Conservation (phyloP, 169 alveolate species). For the Plasmodium ovale region DNA sequence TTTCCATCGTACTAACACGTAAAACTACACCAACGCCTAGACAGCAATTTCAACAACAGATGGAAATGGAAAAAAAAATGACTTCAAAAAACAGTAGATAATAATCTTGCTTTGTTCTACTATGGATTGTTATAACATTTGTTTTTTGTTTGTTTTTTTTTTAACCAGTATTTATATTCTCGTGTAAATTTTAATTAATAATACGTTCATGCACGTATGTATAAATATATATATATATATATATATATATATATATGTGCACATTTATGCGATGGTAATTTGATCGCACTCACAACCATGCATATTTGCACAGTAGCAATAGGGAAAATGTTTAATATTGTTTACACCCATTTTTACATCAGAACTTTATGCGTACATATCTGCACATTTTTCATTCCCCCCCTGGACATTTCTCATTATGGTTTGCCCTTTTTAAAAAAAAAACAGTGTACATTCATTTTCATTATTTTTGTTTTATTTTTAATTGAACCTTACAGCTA, state of each 20-base stretch:
- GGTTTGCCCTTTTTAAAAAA: no score
- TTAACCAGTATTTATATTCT: constrained; percentile 7
- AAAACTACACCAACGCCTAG: constrained; percentile 90
- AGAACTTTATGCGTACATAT: neutral
- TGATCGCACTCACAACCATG: neutral
- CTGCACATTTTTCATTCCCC: neutral
- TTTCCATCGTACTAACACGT: constrained; percentile 88
- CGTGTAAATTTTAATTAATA: constrained; percentile 32
- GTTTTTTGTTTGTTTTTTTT: constrained; percentile 1
- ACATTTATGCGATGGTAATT: neutral
- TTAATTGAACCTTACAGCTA: constrained; percentile 39
- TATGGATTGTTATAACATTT: constrained; percentile 19
- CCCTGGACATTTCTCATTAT: neutral
- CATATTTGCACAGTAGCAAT: neutral
- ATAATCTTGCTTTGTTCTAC: neutral
- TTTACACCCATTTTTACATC: neutral
- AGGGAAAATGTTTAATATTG: neutral
- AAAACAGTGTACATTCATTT: neutral
- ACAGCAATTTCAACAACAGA: constrained; percentile 89
- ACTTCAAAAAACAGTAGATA: constrained; percentile 70
- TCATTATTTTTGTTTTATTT: constrained; percentile 56
- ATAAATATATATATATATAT: constrained; percentile 5
- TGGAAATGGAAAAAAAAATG: constrained; percentile 82
- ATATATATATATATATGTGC: constrained; percentile 8
- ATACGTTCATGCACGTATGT: neutral